Evolutionary conservation across 1,139 yeast genomes (phyloP).

Genomic region (Sugiyamaella pinicola): DNA sequence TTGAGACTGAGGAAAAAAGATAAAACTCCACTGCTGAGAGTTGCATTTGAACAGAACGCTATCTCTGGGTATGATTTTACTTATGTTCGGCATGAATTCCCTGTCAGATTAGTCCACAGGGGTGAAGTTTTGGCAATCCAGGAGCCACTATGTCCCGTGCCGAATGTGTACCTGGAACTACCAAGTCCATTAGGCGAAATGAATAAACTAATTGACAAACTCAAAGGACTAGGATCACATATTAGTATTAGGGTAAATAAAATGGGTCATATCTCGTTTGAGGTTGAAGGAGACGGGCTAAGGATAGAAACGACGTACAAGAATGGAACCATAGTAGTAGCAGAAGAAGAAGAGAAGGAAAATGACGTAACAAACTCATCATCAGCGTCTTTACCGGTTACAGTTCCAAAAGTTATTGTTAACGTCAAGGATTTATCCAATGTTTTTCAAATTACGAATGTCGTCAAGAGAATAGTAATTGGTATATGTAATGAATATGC

Average conservation of each 20-base stretch:
- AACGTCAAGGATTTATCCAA: slow-evolving; percentile 42
- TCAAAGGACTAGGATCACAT: slow-evolving; percentile 29
- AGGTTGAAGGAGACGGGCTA: slow-evolving; percentile 34
- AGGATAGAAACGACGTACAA: slow-evolving; percentile 36
- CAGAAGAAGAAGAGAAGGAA: slow-evolving; percentile 22
- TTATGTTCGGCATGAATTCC: slow-evolving; percentile 35
- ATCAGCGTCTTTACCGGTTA: background rate
- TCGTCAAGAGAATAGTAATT: slow-evolving; percentile 38
- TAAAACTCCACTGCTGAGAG: slow-evolving; percentile 31
- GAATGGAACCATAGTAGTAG: slow-evolving; percentile 32
- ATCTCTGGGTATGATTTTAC: slow-evolving; percentile 29
- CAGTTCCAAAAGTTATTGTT: slow-evolving; percentile 24
- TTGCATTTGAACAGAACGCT: slow-evolving; percentile 27
- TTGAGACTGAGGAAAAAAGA: slow-evolving; percentile 32
- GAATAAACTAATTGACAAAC: slow-evolving; percentile 6
- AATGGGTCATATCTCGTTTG: slow-evolving; percentile 35
- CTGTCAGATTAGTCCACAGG: slow-evolving; percentile 32
- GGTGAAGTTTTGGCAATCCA: slow-evolving; percentile 26
- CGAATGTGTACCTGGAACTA: slow-evolving; percentile 31
- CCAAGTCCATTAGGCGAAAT: slow-evolving; percentile 8
- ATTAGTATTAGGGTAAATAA: slow-evolving; percentile 30
- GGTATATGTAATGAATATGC: slow-evolving; percentile 41
- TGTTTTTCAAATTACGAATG: slow-evolving; percentile 37
- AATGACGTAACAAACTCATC: too few relatives aligned
- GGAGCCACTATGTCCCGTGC: slow-evolving; percentile 36